Evolutionary conservation across 2,329 filamentous ascomycete genomes (phyloP), one percentile per base, ranked within the genome.

Genomic region (Knoxdaviesia proteae): DNA sequence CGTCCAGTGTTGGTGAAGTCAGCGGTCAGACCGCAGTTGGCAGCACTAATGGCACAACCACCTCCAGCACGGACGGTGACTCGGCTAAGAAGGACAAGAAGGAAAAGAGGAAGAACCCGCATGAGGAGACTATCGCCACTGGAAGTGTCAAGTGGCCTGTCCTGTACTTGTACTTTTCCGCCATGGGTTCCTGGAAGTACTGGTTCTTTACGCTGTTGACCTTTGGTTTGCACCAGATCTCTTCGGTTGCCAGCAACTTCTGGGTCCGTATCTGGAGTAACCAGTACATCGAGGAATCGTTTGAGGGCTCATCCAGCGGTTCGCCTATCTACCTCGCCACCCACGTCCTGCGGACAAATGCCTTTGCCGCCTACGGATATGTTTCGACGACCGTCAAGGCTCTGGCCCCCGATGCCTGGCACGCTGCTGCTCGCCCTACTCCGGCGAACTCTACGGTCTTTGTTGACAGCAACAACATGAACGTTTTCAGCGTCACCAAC

Each of bases 161-260:
- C 42, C 80, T 98, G 52, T 65, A 76, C 47, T 74, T 93, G 55
- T 98, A 98, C 56, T 70, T 98, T 11, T 63, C 61, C 46, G 74
- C 87, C 48, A 98, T 98, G 90, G 90, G 90, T n/a, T 70, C 79
- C 5, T 94, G 86, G 84, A 87, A 84, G 69, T 98, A 93, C 62
- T 98, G 90, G 90, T 58, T 80, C 40, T 62, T 82, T 34, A 81
- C 87, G 20, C 61, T 77, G 9, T 50, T 77, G 5, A 77, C 87
- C 35, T 96, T 98, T 54, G 68, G 69, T 32, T 62, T 80, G 38
- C 87, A 94, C 55, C 90, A 98, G 56, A 57, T 94, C 34, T 80
- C 81, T 4, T 81, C 81, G 30, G 80, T 96, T 3, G 84, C 80
- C 1, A 92, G 86, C 34, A 94, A 90, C 52, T 61, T 94, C 41